Base-by-base conservation (phyloP, 257 asterid species). In the Gentiana macrophylla region DNA sequence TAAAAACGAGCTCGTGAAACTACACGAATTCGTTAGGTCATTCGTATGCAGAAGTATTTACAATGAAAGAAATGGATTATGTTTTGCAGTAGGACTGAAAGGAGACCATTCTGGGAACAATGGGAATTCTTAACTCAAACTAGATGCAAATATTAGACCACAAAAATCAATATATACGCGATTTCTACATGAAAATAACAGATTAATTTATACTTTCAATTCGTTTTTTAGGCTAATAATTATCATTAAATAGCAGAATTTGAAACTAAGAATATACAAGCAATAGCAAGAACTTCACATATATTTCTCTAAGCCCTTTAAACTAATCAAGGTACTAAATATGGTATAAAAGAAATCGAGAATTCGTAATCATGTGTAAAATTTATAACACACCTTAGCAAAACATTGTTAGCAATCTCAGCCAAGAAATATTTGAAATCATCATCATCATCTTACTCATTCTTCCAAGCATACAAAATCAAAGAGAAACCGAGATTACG, bases 401-500 rank as follows among this genome's bases (percentile, higher is more conserved):
- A 43, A 37, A 64, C 62, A 69, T 65, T 12, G 73, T 62, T 62
- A 72, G 75, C 63, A 65, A 24, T 24, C 64, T 52, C 66, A 51
- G 56, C 53, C 67, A 55, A 67, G 71, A 65, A 59, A 24, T 24
- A 24, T 54, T 33, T 38, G 33, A 52, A 63, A 67, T 74, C 57
- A 62, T 48, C 80, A 24, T 24, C 24, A 24, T 24, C 24, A 24
- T 24, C 24, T 24, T 77, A 77, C 33, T 73, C 83, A 4, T 68
- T 73, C 67, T 73, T 77, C 80, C 80, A 77, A 41, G 83, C 83
- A 65, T 62, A 67, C 62, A 77, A 62, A 48, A 70, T 59, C 38
- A 77, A 61, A 12, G 83, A 67, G 58, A 74, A 77, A 63, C 75
- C 80, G 67, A 65, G 72, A 67, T 59, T 64, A 53, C 55, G 62